A percentile compares a stretch with the other conserved stretches of the same genome.
Evolutionary conservation across 2,329 filamentous ascomycete species (phyloP).

Genomic region (Pseudogymnoascus sp.): DNA sequence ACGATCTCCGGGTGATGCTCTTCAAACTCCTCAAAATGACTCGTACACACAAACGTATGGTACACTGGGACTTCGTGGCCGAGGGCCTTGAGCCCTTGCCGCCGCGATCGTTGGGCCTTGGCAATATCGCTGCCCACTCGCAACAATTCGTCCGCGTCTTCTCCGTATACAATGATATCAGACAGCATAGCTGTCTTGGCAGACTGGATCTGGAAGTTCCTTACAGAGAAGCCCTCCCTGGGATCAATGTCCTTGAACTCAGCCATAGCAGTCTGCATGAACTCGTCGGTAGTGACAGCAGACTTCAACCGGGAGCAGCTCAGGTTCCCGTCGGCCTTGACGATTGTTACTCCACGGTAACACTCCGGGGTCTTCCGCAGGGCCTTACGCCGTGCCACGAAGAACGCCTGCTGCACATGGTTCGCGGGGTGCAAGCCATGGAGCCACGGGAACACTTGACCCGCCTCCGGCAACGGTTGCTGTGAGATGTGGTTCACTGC

Average conservation of each 20-base stretch:
- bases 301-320: slow-evolving; percentile 72
- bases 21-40: slow-evolving; percentile 67
- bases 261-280: slow-evolving; percentile 53
- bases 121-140: slow-evolving; percentile 65
- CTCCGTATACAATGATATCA: slow-evolving; percentile 88
- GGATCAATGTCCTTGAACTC: slow-evolving; percentile 82
- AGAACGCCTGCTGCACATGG: slow-evolving; percentile 83
- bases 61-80: slow-evolving; percentile 56
- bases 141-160: slow-evolving; percentile 54
- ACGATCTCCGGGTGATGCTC: slow-evolving; percentile 62
- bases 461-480: slow-evolving; percentile 76
- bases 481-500: slow-evolving; percentile 71
- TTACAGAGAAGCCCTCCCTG: slow-evolving; percentile 82
- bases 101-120: slow-evolving; percentile 61
- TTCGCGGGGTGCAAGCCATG: slow-evolving; percentile 89
- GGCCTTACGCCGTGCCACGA: slow-evolving; percentile 68
- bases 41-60: slow-evolving; percentile 73
- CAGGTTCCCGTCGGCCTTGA: slow-evolving; percentile 83
- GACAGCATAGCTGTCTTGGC: slow-evolving; percentile 82
- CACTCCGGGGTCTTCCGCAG: slow-evolving; percentile 66
- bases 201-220: slow-evolving; percentile 95
- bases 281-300: slow-evolving; percentile 73
- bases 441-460: slow-evolving; percentile 91
- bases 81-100: slow-evolving; percentile 19
- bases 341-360: slow-evolving; percentile 72